A percentile compares a stretch with the other conserved stretches of the same genome.
These are phyloP conservation scores for Wickerhamiella allomyrinae DNA, from an alignment of 805 yeast species.

Conservation along the genomic window DNA sequence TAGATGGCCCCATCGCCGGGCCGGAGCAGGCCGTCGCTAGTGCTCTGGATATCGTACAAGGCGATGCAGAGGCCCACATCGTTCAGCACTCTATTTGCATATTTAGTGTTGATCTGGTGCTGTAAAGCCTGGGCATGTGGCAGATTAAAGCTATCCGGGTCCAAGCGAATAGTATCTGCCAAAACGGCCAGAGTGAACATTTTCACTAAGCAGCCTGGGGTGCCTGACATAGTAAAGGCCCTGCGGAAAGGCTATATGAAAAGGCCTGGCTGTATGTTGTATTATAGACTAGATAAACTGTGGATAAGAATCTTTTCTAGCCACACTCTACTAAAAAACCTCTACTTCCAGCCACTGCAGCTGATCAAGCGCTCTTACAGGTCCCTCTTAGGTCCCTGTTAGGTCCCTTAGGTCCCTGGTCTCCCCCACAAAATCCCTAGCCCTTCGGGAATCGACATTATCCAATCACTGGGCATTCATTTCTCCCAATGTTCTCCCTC, in stretches of 20 bases:
- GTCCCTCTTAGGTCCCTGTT: no score
- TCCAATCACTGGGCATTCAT: constrained; percentile 2
- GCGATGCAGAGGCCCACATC: constrained; percentile 75
- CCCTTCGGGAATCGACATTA: constrained; percentile 1
- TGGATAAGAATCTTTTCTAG: no score
- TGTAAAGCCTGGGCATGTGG: constrained; percentile 60
- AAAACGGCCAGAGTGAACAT: constrained; percentile 81
- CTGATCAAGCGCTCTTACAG: no score
- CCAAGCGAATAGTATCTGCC: constrained; percentile 73
- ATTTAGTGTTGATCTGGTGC: constrained; percentile 71
- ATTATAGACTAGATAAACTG: no score
- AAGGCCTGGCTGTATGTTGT: no score
- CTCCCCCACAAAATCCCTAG: neutral
- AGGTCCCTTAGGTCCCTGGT: no score
- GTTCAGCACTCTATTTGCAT: constrained; percentile 71
- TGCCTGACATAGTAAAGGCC: neutral
- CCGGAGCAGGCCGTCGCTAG: constrained; percentile 75
- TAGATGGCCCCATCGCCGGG: constrained; percentile 92
- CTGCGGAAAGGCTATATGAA: no score
- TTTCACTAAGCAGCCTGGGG: no score
- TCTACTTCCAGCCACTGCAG: no score
- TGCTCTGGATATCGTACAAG: constrained; percentile 67
- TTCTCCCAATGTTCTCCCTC: constrained; percentile 6
- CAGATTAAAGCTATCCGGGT: constrained; percentile 68
- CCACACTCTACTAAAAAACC: no score